Conservation (phyloP, 306 rosid species). For the Acacia acuminata region DNA sequence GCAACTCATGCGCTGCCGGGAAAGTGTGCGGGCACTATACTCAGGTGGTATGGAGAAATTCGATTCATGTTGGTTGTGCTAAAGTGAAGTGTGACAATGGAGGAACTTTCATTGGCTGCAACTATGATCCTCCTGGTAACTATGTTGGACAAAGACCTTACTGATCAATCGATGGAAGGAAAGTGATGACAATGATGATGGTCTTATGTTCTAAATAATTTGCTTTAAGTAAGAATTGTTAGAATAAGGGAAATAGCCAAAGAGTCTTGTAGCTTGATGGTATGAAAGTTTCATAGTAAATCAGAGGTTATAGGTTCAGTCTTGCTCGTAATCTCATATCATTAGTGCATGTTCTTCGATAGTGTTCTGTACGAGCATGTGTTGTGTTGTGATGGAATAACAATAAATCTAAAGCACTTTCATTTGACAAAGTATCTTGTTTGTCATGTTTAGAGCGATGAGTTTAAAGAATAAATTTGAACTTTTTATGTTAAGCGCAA, state of each 20-base stretch:
- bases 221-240: background rate
- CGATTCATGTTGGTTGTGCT: constrained; percentile 51
- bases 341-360: no score
- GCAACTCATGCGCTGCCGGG: constrained; percentile 41
- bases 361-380: background rate
- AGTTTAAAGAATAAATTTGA: background rate
- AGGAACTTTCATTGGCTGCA: constrained; percentile 54
- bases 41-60: constrained; percentile 52
- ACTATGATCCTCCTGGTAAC: constrained; percentile 40
- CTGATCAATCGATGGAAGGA: no score
- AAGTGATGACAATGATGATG: background rate
- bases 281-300: no score
- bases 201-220: background rate
- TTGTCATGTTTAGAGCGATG: background rate
- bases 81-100: constrained; percentile 48
- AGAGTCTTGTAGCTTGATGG: no score
- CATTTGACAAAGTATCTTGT: background rate
- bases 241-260: background rate
- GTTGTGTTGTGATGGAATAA: background rate
- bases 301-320: no score
- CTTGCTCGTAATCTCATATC: no score
- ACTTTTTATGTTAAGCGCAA: background rate
- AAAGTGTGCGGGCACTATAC: constrained; percentile 47
- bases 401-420: background rate
- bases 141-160: background rate